Evolutionary conservation across 495 filamentous ascomycete genomes (phyloP), one percentile per base, ranked within the genome.

Genomic region (Penicillium diatomitis): DNA sequence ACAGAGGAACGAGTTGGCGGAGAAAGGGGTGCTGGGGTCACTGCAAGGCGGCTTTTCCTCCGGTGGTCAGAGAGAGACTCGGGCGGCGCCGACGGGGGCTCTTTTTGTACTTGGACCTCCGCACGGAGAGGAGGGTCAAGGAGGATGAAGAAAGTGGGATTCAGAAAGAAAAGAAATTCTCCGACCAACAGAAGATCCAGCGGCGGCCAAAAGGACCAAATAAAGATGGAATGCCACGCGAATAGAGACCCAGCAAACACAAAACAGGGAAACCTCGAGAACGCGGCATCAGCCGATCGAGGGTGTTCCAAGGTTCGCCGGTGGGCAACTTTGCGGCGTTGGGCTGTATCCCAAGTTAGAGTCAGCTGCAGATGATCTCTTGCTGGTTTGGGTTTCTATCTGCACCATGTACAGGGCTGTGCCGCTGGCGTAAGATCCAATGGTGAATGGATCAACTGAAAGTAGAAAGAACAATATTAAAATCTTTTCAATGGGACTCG

Each of bases 201-300:
- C 20, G 20, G 2, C 20, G 20, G 20, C 20, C n/a, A 10, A 39
- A 20, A 28, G 27, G 3, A 42, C 5, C 29, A 42, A 8, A 32
- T n/a, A 32, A 11, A 30, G 40, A 32, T 31, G 40, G 32, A 41
- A 29, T 5, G 20, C 4, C 10, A 20, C 20, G 20, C 20, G 40
- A 41, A 32, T 6, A 28, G 41, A 32, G 9, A 32, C 34, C 40
- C 28, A n/a, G 20, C 20, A 20, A 20, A 20, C n/a, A 9, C 9
- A 34, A 44, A 44, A 32, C 41, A 44, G 32, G 41, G 41, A 44
- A 44, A 38, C 38, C 30, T 32, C 27, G 34, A 32, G 30, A 44
- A 44, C 32, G 41, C 41, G 41, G 41, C 12, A 44, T 44, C 41
- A 44, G 41, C 41, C 41, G 41, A 33, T 44, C 41, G 31, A 32